Percentiles rank a stretch among this genome's conserved stretches.
These are phyloP conservation scores for Alternaria gaisen DNA, from an alignment of 2,329 filamentous ascomycete genomes.

Conservation along the genomic window DNA sequence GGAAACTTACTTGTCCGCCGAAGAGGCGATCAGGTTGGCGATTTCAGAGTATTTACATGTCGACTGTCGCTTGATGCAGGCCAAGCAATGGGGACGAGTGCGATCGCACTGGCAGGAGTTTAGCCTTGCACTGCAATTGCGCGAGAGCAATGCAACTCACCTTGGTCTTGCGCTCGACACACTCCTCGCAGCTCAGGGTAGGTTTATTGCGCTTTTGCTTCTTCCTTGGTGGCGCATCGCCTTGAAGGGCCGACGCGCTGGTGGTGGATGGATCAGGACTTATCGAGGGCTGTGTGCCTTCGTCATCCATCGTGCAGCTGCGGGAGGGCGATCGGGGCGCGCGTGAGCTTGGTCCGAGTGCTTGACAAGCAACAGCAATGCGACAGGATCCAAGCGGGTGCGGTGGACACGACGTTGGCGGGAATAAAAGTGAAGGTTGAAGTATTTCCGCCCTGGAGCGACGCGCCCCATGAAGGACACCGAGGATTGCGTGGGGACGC, in stretches of 20 bases:
- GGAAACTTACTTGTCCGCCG: constrained; percentile 65
- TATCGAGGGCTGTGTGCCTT: constrained; percentile 26
- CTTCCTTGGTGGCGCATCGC: constrained; percentile 61
- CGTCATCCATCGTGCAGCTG: constrained; percentile 18
- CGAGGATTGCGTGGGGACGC: constrained; percentile 18
- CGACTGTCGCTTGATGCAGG: constrained; percentile 78
- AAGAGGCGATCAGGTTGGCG: constrained; percentile 71
- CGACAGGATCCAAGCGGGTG: constrained; percentile 13
- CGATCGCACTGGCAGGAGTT: constrained; percentile 71
- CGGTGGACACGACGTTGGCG: constrained; percentile 33
- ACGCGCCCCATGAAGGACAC: constrained; percentile 21
- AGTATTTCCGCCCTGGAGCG: constrained; percentile 29
- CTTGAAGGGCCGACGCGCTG: constrained; percentile 20
- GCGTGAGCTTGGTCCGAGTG: constrained; percentile 6
- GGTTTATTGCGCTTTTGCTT: constrained; percentile 88
- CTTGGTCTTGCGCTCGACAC: constrained; percentile 84
- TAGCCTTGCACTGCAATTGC: constrained; percentile 13
- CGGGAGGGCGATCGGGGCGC: background rate
- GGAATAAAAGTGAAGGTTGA: constrained; percentile 34
- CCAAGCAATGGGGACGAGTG: constrained; percentile 65
- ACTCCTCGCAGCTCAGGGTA: constrained; percentile 79
- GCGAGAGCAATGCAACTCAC: constrained; percentile 53
- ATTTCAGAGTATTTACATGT: constrained; percentile 79
- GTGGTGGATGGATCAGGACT: constrained; percentile 29
- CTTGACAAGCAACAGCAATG: constrained; percentile 6